These are phyloP conservation scores for Cenchrus americanus DNA, from an alignment of 176 grass and related monocot species.

Conservation along the genomic window DNA sequence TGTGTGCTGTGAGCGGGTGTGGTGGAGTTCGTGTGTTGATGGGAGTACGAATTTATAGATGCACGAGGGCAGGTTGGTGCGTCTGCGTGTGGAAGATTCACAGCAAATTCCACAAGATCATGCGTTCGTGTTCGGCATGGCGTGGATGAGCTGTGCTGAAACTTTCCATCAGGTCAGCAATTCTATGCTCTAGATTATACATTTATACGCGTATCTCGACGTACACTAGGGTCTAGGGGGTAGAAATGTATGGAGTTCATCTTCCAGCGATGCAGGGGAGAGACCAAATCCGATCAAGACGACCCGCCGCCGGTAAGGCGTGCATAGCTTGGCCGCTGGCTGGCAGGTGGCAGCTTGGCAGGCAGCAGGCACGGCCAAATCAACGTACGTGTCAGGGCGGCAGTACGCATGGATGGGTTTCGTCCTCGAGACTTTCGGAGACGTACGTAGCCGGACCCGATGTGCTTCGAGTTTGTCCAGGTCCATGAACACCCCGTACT, in stretches of 20 bases:
- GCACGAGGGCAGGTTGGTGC: neutral
- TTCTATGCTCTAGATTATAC: neutral
- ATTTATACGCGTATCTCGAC: neutral
- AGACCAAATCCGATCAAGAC: neutral
- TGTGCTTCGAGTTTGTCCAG: neutral
- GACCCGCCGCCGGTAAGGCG: neutral
- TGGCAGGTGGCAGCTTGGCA: no score
- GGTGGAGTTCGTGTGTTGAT: neutral
- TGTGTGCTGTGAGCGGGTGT: neutral
- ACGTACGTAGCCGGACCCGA: neutral
- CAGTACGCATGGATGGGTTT: neutral
- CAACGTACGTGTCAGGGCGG: neutral
- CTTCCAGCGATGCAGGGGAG: neutral
- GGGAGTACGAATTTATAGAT: neutral
- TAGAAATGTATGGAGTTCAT: neutral
- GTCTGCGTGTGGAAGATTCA: constrained; percentile 11
- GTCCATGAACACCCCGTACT: neutral
- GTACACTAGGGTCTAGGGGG: no score
- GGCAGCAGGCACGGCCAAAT: neutral
- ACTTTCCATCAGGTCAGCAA: neutral
- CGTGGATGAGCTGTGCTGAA: no score
- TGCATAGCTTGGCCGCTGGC: neutral
- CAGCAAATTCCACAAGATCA: neutral
- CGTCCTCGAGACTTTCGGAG: neutral
- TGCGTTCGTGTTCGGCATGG: constrained; percentile 4